Evolutionary conservation across 306 rosid species (phyloP).

Genomic region (Pueraria montana): DNA sequence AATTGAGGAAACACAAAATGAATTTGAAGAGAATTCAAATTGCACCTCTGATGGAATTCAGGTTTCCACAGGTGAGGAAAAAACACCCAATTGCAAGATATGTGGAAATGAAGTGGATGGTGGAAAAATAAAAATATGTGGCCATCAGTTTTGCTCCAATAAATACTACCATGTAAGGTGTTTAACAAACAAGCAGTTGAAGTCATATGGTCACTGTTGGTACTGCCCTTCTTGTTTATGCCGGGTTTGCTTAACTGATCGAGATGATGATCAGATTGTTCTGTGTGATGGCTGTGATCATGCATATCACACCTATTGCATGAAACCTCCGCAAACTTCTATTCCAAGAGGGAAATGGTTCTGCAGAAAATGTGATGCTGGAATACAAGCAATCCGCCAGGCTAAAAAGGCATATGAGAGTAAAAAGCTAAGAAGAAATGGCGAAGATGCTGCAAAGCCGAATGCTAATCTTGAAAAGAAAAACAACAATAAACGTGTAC

Average conservation of each 20-base stretch:
- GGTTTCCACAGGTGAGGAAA: constrained; percentile 39
- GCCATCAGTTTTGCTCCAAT: constrained; percentile 66
- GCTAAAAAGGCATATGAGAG: constrained; percentile 66
- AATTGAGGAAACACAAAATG: constrained; percentile 57
- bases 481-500: constrained; percentile 55
- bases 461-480: constrained; percentile 47
- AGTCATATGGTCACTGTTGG: constrained; percentile 66
- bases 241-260: constrained; percentile 72
- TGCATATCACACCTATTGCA: constrained; percentile 84
- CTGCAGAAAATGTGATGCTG: constrained; percentile 76
- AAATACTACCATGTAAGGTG: constrained; percentile 81
- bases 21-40: constrained; percentile 63
- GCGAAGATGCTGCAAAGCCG: constrained; percentile 48
- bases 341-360: constrained; percentile 88
- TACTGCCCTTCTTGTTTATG: constrained; percentile 96
- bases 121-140: constrained; percentile 60
- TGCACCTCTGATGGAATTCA: constrained; percentile 55
- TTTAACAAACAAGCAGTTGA: constrained; percentile 69
- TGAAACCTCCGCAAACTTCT: constrained; percentile 66
- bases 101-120: constrained; percentile 66
- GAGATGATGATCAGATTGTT: constrained; percentile 73
- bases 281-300: constrained; percentile 97
- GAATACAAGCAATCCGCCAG: constrained; percentile 64
- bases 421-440: constrained; percentile 46
- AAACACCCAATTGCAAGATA: constrained; percentile 58